Percentiles rank a stretch among this genome's conserved stretches.
phyloP scores from a whole-genome alignment of 2,329 filamentous ascomycete genomes.

The Trichoderma sp. region DNA sequence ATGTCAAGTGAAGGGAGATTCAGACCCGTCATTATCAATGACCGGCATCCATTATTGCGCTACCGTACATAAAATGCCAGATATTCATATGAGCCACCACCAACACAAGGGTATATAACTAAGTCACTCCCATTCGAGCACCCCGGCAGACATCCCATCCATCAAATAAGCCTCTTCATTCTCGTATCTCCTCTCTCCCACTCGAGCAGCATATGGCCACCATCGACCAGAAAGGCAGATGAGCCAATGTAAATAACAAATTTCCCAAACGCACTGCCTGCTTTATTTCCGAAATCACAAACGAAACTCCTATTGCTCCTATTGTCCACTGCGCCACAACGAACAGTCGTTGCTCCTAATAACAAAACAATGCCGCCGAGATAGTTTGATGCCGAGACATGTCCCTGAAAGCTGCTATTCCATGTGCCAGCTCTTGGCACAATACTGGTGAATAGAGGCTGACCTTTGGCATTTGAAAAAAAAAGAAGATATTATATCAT shows the following conservation, averaged over 20 bases:
- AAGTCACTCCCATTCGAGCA: background rate
- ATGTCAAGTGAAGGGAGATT: background rate
- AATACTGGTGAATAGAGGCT: background rate
- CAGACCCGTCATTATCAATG: background rate
- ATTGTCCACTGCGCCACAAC: conserved; percentile 12
- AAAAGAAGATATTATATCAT: background rate
- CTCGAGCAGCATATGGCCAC: background rate
- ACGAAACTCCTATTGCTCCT: conserved; percentile 4
- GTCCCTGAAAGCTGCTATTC: background rate
- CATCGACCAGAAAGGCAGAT: background rate
- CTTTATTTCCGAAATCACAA: background rate
- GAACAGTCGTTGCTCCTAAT: background rate
- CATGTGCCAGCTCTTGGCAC: background rate
- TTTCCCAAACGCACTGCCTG: background rate
- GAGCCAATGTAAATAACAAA: background rate
- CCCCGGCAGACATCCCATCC: background rate
- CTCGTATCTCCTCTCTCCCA: background rate
- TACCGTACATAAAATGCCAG: conserved; percentile 10
- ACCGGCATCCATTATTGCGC: background rate
- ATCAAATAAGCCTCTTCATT: conserved; percentile 8
- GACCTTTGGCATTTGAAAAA: background rate
- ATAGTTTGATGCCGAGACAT: background rate
- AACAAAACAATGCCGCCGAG: conserved; percentile 1
- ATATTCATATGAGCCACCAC: conserved; percentile 4
- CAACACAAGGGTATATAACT: conserved; percentile 27